Evolutionary conservation across 208 protist species (phyloP).

Genomic region (Leishmania martiniquensis): DNA sequence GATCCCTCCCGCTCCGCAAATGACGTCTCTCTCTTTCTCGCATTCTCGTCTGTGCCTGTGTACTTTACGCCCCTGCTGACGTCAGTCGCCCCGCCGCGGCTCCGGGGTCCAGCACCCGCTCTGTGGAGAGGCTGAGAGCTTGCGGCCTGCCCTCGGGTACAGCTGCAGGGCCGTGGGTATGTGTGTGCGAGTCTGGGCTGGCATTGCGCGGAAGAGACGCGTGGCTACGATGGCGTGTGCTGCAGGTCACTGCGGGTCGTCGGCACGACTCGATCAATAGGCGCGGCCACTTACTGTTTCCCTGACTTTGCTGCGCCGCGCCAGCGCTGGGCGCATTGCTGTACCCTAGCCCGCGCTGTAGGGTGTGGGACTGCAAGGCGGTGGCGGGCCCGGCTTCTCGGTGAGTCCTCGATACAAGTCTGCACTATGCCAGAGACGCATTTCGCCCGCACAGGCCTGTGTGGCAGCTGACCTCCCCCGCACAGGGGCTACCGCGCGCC

Average conservation of each 20-base stretch:
- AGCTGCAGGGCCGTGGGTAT: not conserved
- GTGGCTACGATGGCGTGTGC: not conserved
- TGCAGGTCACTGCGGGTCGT: not conserved
- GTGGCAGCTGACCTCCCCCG: not conserved
- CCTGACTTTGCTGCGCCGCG: not conserved
- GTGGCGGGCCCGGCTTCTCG: not conserved
- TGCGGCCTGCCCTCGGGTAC: not conserved
- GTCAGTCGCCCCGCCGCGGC: not conserved
- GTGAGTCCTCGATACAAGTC: not conserved
- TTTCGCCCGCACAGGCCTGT: not conserved
- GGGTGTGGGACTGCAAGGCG: not conserved
- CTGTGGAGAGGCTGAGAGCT: not conserved
- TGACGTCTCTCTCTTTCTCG: not conserved
- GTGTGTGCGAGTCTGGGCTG: not conserved
- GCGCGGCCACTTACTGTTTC: not conserved
- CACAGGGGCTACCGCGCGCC: not conserved
- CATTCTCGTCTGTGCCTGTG: not conserved
- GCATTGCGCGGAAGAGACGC: not conserved
- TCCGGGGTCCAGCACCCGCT: not conserved
- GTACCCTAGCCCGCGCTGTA: not conserved
- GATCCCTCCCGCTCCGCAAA: not conserved
- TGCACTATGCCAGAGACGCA: too few relatives aligned
- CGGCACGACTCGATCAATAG: not conserved
- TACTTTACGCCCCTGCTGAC: not conserved
- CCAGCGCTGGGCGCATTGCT: not conserved